phyloP scores from a whole-genome alignment of 495 filamentous ascomycete species.

The Neurospora cerealis region DNA sequence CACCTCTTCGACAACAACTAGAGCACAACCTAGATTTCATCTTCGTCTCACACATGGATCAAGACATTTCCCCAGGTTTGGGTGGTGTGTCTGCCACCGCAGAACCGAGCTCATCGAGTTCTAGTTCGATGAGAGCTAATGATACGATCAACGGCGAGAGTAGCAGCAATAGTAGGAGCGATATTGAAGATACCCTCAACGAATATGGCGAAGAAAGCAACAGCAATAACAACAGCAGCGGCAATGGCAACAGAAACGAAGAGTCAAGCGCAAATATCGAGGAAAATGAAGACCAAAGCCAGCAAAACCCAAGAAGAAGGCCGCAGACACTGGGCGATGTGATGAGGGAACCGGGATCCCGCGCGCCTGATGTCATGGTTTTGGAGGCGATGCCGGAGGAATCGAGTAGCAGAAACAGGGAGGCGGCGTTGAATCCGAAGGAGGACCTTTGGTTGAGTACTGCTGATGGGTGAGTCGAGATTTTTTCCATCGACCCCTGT shows the following conservation, averaged over 20 bases:
- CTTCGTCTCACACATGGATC: background rate
- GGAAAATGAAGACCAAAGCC: background rate
- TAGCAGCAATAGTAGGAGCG: background rate
- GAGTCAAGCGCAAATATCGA: background rate
- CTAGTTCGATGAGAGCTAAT: background rate
- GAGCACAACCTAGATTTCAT: background rate
- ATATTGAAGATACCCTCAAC: background rate
- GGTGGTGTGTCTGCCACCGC: background rate
- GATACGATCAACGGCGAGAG: background rate
- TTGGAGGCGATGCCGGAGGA: conserved; percentile 20
- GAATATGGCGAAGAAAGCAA: background rate
- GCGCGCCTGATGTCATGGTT: conserved; percentile 28
- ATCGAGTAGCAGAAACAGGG: background rate
- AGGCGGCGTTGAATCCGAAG: conserved; percentile 27
- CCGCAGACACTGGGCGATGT: conserved; percentile 28
- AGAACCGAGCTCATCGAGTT: background rate
- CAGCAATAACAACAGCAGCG: background rate
- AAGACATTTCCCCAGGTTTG: background rate
- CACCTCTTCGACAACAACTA: background rate
- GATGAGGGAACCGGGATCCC: conserved; percentile 30
- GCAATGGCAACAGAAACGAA: background rate
- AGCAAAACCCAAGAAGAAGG: background rate
- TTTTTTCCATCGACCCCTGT: background rate
- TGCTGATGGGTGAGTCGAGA: conserved; percentile 33
- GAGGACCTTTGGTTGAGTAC: conserved; percentile 37